These are phyloP conservation scores for Mortierella sp. DNA, from an alignment of 371 early-diverging fungal species.

Conservation along the genomic window DNA sequence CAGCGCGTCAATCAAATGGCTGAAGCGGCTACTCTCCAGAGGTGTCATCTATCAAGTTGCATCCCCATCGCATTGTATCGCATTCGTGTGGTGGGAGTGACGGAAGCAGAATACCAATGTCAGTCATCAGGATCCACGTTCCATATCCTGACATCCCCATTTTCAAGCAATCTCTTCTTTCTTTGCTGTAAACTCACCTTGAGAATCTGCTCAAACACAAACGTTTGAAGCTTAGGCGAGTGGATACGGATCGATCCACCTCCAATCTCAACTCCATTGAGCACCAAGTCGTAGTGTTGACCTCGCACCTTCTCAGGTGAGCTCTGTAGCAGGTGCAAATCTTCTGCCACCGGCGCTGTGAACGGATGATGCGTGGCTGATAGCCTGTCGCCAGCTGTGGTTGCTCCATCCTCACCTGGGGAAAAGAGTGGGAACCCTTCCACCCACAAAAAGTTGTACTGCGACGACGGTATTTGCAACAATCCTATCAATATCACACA, in stretches of 20 bases:
- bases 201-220: constrained; percentile 78
- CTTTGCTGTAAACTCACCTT: constrained; percentile 51
- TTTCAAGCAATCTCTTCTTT: background rate
- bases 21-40: constrained; percentile 71
- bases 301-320: constrained; percentile 78
- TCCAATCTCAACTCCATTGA: constrained; percentile 93
- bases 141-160: no score
- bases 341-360: constrained; percentile 82
- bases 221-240: constrained; percentile 78
- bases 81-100: no score
- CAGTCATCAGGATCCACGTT: no score
- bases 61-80: background rate
- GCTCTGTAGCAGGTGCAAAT: constrained; percentile 68
- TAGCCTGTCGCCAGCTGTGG: constrained; percentile 52
- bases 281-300: constrained; percentile 90
- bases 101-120: no score
- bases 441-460: constrained; percentile 86
- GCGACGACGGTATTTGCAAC: constrained; percentile 57
- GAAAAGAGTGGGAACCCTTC: constrained; percentile 91
- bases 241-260: constrained; percentile 94
- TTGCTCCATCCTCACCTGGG: constrained; percentile 62
- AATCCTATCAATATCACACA: constrained; percentile 37
- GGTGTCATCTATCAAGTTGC: constrained; percentile 39
- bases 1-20: constrained; percentile 85
- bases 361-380: constrained; percentile 93